These are phyloP conservation scores for Ganoderma multipileum DNA, from an alignment of 1,284 basidiomycete species.

Conservation along the genomic window DNA sequence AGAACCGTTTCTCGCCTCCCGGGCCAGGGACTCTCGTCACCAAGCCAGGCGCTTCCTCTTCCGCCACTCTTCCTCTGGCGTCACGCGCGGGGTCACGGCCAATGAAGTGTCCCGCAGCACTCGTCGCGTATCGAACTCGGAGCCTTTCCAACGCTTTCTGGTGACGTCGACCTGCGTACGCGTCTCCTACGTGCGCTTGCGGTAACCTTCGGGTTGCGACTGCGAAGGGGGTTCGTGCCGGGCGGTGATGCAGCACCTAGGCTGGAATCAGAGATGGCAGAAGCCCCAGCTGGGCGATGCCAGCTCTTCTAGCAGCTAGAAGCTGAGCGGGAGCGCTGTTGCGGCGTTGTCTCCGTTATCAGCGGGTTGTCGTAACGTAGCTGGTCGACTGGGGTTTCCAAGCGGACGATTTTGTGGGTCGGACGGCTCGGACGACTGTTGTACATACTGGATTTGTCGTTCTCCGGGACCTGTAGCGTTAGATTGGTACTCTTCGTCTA, in stretches of 20 bases:
- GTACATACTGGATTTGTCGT: neutral
- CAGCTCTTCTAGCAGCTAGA: neutral
- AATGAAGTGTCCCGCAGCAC: neutral
- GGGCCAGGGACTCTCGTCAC: too few relatives aligned
- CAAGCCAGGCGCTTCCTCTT: neutral
- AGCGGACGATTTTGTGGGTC: neutral
- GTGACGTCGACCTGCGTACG: neutral
- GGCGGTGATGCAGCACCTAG: neutral
- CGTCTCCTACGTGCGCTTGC: neutral
- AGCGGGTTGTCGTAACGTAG: neutral
- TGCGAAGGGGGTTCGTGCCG: neutral
- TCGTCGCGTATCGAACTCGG: neutral
- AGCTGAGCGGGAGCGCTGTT: too few relatives aligned
- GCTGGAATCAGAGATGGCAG: neutral
- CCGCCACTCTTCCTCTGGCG: neutral
- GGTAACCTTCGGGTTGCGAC: neutral
- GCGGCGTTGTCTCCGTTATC: neutral
- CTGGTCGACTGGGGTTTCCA: neutral
- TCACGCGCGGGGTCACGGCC: neutral
- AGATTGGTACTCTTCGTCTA: neutral
- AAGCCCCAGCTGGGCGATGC: neutral
- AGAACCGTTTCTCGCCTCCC: neutral
- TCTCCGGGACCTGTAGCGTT: neutral
- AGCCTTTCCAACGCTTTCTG: neutral
- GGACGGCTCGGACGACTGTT: neutral